These are phyloP conservation scores for Penicillium canescens DNA, from an alignment of 495 filamentous ascomycete genomes.

Conservation along the genomic window DNA sequence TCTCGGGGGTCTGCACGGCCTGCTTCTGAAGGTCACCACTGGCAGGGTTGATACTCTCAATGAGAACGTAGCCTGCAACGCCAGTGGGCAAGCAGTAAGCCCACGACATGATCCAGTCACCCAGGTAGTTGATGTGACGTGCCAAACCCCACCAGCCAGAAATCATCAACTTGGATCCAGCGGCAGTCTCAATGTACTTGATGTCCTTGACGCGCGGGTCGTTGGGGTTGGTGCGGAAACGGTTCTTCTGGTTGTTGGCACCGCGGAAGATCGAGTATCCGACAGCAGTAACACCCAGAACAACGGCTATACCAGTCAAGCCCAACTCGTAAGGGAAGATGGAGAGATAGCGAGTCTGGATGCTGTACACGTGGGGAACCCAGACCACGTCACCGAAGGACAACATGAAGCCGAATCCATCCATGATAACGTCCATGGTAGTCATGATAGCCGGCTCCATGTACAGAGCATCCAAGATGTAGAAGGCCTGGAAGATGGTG, in stretches of 20 bases:
- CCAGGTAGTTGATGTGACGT: constrained; percentile 96
- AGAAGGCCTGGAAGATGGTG: constrained; percentile 75
- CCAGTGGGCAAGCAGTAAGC: constrained; percentile 90
- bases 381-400: constrained; percentile 91
- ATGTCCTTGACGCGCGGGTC: constrained; percentile 80
- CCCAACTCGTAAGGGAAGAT: constrained; percentile 80
- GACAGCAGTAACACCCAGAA: constrained; percentile 61
- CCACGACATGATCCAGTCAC: constrained; percentile 95
- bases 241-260: constrained; percentile 92
- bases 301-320: constrained; percentile 55
- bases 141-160: constrained; percentile 95
- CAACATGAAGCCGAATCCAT: constrained; percentile 98
- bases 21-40: constrained; percentile 57
- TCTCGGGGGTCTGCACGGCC: constrained; percentile 66
- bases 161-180: constrained; percentile 75
- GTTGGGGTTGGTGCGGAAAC: constrained; percentile 83
- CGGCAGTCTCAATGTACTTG: constrained; percentile 82
- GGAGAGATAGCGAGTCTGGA: constrained; percentile 87
- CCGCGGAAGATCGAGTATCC: constrained; percentile 91
- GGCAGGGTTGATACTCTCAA: constrained; percentile 42
- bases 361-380: constrained; percentile 87
- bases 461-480: constrained; percentile 83
- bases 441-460: constrained; percentile 93
- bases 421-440: constrained; percentile 92
- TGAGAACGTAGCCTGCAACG: constrained; percentile 72